Evolutionary conservation across 345 rosid genomes (phyloP), one percentile per base, ranked within the genome.

Genomic region (Durio zibethinus): DNA sequence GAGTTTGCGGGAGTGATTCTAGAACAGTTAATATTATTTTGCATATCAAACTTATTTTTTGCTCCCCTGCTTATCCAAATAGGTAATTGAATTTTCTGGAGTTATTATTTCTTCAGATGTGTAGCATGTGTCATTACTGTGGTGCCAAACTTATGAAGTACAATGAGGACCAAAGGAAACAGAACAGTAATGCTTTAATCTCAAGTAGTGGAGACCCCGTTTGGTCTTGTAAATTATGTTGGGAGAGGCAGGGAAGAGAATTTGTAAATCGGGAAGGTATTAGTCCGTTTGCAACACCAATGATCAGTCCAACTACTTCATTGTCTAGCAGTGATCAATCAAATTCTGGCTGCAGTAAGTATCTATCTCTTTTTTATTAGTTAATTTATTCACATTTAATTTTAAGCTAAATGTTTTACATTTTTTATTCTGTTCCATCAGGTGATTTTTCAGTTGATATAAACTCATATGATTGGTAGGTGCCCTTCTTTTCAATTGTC

Each of bases 391-490:
- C 68, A n/a, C 31, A 5, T 86, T 23, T 16, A 18, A 29, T 74
- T 80, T 27, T 64, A 23, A 10, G 66, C 75, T 86, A 60, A 79
- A 33, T 5, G 15, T 52, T 77, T 57, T 9, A 64, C 72, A 57
- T 11, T 40, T 66, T 75, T 20, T 73, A 14, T 56, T 80, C 29
- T 81, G 52, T 43, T 72, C 21, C 50, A 53, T 68, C 82, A 92
- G 99, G 98, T 69, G 98, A 92, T 73, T 75, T 84, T 82, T 91
- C 94, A 4, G 95, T 90, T 77, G 97, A 92, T 80, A 86, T 80
- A 53, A 90, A 83, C 79, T 73, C 90, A 20, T 70, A 77, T 80
- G 82, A 84, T 68, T 70, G 89, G 99, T 91, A 82, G 78, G 88
- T 48, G 25, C 20, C 10, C 35, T 47, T 56, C 65, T 65, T 56